Evolutionary conservation across 768 basidiomycete genomes (phyloP).

Genomic region (Suillus luteus): DNA sequence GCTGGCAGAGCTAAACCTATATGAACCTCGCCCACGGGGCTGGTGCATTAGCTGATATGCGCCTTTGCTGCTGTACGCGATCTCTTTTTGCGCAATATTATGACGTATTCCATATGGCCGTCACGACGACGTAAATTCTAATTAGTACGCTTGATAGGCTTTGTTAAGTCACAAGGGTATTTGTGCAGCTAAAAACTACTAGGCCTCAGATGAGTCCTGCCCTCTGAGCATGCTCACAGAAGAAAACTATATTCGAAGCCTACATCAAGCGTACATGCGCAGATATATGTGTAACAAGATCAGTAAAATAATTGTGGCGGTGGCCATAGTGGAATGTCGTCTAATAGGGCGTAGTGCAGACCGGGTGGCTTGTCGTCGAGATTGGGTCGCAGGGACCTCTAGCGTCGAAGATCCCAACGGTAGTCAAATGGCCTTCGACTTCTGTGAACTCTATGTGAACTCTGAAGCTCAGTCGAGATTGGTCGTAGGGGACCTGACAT

Average conservation of each 20-base stretch:
- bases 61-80: too few species aligned
- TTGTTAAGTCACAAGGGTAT: not conserved
- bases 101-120: too few species aligned
- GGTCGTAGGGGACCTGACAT: not conserved
- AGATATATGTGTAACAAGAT: too few species aligned
- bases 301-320: too few species aligned
- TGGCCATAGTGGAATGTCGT: not conserved
- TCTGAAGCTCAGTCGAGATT: not conserved
- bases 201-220: too few species aligned
- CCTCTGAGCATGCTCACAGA: too few species aligned
- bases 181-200: too few species aligned
- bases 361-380: not conserved
- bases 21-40: not conserved
- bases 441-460: not conserved
- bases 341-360: not conserved
- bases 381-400: not conserved
- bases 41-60: not conserved
- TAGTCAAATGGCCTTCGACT: not conserved
- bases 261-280: too few species aligned
- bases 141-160: not conserved
- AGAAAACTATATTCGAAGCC: too few species aligned
- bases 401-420: not conserved
- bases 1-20: constrained; percentile 28
- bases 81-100: not conserved
- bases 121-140: not conserved